Percentiles rank a stretch among this genome's conserved stretches.
Conservation (phyloP, 495 filamentous ascomycete genomes). For the Podospora pseudocomata region DNA sequence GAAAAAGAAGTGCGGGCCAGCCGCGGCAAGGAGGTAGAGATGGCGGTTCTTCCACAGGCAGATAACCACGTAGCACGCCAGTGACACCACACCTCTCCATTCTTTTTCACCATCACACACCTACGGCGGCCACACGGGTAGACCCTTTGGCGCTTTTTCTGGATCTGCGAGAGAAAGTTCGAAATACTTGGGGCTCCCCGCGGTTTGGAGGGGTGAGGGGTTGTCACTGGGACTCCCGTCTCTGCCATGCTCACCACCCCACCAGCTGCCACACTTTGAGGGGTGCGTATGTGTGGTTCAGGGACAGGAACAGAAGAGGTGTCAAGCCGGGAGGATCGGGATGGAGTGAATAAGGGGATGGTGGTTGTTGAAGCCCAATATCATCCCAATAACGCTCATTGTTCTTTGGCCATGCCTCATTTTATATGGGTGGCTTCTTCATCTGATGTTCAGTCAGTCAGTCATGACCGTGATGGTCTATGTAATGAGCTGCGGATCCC, state of each 20-base stretch:
- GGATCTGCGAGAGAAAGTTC: not conserved
- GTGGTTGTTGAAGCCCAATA: conserved; percentile 19
- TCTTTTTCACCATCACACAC: conserved; percentile 9
- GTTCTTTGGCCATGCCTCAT: not conserved
- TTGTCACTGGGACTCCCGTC: not conserved
- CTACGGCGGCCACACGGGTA: conserved; percentile 15
- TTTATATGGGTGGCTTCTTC: not conserved
- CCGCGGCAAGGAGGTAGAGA: conserved; percentile 19
- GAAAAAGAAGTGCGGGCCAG: conserved; percentile 9
- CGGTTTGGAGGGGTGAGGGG: not conserved
- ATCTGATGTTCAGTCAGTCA: no score
- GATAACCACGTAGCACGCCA: conserved; percentile 45
- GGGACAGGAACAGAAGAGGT: not conserved
- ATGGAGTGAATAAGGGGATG: not conserved
- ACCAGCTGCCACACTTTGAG: not conserved
- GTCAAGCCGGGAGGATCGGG: not conserved
- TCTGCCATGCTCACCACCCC: not conserved
- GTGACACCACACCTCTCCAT: conserved; percentile 29
- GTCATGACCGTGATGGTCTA: not conserved
- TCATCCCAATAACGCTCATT: conserved; percentile 11
- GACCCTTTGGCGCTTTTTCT: conserved; percentile 11
- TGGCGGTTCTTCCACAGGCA: conserved; percentile 30
- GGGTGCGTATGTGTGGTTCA: not conserved
- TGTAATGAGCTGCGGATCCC: conserved; percentile 7
- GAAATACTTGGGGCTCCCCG: not conserved